Percentiles rank a stretch among this genome's conserved stretches.
These are phyloP conservation scores for Cicer judaicum DNA, from an alignment of 306 rosid genomes.

Conservation along the genomic window DNA sequence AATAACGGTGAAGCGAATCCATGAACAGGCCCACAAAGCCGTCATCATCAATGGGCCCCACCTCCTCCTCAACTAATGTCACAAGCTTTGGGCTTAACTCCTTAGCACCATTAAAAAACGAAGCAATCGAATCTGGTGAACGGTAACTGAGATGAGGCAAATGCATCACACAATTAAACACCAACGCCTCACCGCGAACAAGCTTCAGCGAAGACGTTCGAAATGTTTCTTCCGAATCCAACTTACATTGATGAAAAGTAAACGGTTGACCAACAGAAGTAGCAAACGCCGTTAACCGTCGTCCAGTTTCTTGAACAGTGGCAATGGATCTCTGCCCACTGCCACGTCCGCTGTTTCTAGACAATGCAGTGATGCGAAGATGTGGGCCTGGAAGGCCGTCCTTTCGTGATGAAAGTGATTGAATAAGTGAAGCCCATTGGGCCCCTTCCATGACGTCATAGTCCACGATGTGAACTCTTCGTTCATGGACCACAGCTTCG, in stretches of 20 bases:
- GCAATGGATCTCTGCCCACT: slow-evolving; percentile 57
- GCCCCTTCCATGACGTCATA: slow-evolving; percentile 83
- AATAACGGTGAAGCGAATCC: slow-evolving; percentile 76
- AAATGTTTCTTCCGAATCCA: slow-evolving; percentile 77
- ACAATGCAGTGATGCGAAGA: slow-evolving; percentile 78
- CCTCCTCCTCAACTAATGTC: slow-evolving; percentile 72
- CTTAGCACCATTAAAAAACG: slow-evolving; percentile 69
- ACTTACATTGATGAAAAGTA: slow-evolving; percentile 77
- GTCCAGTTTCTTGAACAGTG: slow-evolving; percentile 81
- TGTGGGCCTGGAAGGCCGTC: slow-evolving; percentile 66
- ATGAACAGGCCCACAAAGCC: slow-evolving; percentile 67
- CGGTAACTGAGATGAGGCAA: slow-evolving; percentile 71
- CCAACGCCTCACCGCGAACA: slow-evolving; percentile 72
- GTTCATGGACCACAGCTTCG: slow-evolving; percentile 64
- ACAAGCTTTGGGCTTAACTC: slow-evolving; percentile 59
- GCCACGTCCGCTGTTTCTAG: slow-evolving; percentile 49
- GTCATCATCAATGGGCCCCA: slow-evolving; percentile 30
- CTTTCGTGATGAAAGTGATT: slow-evolving; percentile 59
- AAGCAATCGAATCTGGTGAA: slow-evolving; percentile 58
- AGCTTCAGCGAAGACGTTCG: slow-evolving; percentile 59
- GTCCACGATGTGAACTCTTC: slow-evolving; percentile 76
- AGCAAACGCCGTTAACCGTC: slow-evolving; percentile 71
- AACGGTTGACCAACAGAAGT: slow-evolving; percentile 78
- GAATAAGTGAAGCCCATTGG: slow-evolving; percentile 91
- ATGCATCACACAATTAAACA: slow-evolving; percentile 73